phyloP scores from a whole-genome alignment of 169 alveolate genomes.

The Perkinsus olseni region DNA sequence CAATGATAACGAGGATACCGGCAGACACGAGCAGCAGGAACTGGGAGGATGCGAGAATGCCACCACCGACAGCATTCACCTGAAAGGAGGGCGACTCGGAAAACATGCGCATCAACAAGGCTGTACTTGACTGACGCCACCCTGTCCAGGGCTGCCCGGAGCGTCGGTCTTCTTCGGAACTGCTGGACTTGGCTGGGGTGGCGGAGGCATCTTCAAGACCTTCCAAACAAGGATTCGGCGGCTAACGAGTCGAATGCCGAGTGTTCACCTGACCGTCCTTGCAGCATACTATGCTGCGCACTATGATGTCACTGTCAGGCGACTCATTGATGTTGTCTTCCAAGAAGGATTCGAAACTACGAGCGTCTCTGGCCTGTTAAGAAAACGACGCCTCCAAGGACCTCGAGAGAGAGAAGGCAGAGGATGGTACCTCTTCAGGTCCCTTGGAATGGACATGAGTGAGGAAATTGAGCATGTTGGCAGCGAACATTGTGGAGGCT shows the following conservation, averaged over 20 bases:
- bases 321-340: background rate
- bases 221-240: background rate
- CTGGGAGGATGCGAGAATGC: background rate
- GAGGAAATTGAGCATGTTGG: slow-evolving; percentile 55
- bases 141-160: background rate
- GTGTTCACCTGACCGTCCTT: slow-evolving; percentile 1
- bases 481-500: slow-evolving; percentile 63
- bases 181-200: slow-evolving; percentile 13
- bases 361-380: background rate
- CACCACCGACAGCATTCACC: background rate
- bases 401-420: too few relatives aligned
- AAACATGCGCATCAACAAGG: background rate
- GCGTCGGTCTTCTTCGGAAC: background rate
- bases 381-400: too few relatives aligned
- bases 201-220: slow-evolving; percentile 14
- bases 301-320: slow-evolving; percentile 29
- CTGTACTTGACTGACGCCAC: background rate
- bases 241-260: background rate
- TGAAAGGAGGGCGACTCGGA: background rate
- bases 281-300: slow-evolving; percentile 27
- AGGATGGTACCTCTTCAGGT: background rate
- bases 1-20: background rate
- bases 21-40: background rate
- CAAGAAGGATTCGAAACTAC: background rate
- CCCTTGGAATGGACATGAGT: slow-evolving; percentile 51